Evolutionary conservation across 2,329 filamentous ascomycete genomes (phyloP).

Genomic region (Beauveria caledonica): DNA sequence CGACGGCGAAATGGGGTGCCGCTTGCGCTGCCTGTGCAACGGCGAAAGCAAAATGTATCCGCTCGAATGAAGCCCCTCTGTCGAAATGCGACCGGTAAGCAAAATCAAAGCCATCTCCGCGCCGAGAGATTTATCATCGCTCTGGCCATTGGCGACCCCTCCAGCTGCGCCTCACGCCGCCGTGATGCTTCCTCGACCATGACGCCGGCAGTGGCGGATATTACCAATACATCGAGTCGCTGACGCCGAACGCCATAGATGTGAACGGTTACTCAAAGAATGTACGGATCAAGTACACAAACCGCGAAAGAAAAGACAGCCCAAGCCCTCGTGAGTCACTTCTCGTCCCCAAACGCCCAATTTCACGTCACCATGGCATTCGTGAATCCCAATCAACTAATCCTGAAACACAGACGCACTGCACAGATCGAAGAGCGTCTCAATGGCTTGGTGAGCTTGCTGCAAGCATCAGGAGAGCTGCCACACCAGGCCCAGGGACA

Average conservation of each 20-base stretch:
- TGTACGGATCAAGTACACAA: constrained; percentile 39
- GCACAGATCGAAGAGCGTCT: constrained; percentile 42
- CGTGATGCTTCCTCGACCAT: neutral
- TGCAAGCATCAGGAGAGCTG: constrained; percentile 35
- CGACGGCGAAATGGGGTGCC: constrained; percentile 39
- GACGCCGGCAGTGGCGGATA: neutral
- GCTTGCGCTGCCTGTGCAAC: constrained; percentile 40
- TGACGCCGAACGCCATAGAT: constrained; percentile 24
- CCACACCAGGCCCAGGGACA: constrained; percentile 5
- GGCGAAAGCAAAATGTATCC: constrained; percentile 43
- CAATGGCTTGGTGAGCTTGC: constrained; percentile 39
- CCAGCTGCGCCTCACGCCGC: neutral
- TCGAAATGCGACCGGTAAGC: constrained; percentile 38
- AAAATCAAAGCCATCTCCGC: neutral
- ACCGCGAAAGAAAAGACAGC: constrained; percentile 43
- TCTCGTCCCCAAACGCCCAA: neutral
- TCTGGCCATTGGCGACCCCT: neutral
- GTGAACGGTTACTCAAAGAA: constrained; percentile 39
- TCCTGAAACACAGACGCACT: constrained; percentile 30
- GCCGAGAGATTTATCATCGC: neutral
- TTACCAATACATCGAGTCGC: neutral
- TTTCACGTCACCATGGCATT: neutral
- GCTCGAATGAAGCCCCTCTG: constrained; percentile 27
- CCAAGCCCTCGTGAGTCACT: constrained; percentile 40
- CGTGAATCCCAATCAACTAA: constrained; percentile 3